Percentiles rank a stretch among this genome's conserved stretches.
Evolutionary conservation across 768 basidiomycete genomes (phyloP).

Genomic region (Boletellus sp.): DNA sequence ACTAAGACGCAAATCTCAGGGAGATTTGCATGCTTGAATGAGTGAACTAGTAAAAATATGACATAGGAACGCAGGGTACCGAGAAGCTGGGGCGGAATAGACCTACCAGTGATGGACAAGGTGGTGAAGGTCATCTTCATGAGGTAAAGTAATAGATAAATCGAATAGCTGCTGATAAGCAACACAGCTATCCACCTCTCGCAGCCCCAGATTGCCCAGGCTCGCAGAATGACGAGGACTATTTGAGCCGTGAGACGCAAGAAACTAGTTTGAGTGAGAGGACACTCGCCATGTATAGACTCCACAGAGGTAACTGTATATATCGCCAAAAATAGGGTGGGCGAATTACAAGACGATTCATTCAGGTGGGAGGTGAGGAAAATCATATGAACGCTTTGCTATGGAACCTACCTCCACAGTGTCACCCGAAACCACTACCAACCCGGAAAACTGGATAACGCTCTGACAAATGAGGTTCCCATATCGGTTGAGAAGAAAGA

Average conservation of each 20-base stretch:
- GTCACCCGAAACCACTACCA: neutral
- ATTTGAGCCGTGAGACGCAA: neutral
- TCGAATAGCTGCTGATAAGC: conserved; percentile 5
- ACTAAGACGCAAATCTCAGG: neutral
- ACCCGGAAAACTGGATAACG: conserved; percentile 3
- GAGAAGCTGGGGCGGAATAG: too few relatives aligned
- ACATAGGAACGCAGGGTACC: neutral
- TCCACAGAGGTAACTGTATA: conserved; percentile 6
- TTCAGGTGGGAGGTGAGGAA: too few relatives aligned
- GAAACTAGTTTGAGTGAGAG: too few relatives aligned
- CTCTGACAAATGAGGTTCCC: conserved; percentile 15
- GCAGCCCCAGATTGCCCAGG: conserved; percentile 20
- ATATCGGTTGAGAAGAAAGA: conserved; percentile 17
- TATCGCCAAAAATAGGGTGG: neutral
- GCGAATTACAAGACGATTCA: conserved; percentile 7
- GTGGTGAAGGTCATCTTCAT: neutral
- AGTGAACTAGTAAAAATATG: neutral
- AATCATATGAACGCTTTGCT: neutral
- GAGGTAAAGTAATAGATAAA: conserved; percentile 4
- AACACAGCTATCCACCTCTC: neutral
- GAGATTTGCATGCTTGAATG: neutral
- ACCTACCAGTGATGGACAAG: neutral
- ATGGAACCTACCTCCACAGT: neutral
- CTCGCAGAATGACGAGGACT: conserved; percentile 19
- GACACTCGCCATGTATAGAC: conserved; percentile 14